Conservation (phyloP, 2,329 filamentous ascomycete genomes). For the Simplicillium sp. region DNA sequence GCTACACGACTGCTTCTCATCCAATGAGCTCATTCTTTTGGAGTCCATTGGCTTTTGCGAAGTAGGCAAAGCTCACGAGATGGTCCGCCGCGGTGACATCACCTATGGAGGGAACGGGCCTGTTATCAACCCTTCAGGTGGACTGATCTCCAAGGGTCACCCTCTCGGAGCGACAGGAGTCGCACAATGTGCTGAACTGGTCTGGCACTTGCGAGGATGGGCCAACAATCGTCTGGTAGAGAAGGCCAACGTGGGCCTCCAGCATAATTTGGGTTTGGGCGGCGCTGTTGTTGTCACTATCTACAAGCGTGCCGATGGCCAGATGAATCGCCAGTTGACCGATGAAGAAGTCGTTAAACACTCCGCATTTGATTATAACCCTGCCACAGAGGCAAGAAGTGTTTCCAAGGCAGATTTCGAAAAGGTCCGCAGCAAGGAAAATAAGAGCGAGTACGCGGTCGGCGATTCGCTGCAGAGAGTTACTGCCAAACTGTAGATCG, state of each 20-base stretch:
- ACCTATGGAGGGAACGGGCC: slow-evolving; percentile 14
- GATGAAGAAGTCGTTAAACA: background rate
- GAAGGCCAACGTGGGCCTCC: slow-evolving; percentile 10
- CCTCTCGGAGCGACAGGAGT: slow-evolving; percentile 19
- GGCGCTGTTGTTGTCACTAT: slow-evolving; percentile 16
- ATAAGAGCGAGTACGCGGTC: no score
- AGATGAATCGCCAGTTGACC: background rate
- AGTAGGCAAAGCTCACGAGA: slow-evolving; percentile 12
- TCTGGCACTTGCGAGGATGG: slow-evolving; percentile 20
- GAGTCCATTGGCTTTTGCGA: slow-evolving; percentile 14
- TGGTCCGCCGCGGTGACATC: slow-evolving; percentile 13
- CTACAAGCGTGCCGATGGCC: slow-evolving; percentile 13
- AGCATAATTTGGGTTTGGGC: slow-evolving; percentile 19
- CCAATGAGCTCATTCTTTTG: slow-evolving; percentile 15
- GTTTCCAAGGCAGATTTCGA: no score
- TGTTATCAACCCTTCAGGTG: slow-evolving; percentile 17
- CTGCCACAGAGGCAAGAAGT: slow-evolving; percentile 2
- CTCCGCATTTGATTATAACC: slow-evolving; percentile 4
- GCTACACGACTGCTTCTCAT: slow-evolving; percentile 19
- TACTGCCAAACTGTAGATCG: no score
- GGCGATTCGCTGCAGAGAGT: no score
- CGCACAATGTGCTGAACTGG: slow-evolving; percentile 18
- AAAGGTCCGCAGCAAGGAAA: no score
- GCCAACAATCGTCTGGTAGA: slow-evolving; percentile 15
- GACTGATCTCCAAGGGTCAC: slow-evolving; percentile 20